Percentiles rank a stretch among this genome's conserved stretches.
phyloP scores from a whole-genome alignment of 2,329 filamentous ascomycete species.

The Hypoxylon rubiginosum region DNA sequence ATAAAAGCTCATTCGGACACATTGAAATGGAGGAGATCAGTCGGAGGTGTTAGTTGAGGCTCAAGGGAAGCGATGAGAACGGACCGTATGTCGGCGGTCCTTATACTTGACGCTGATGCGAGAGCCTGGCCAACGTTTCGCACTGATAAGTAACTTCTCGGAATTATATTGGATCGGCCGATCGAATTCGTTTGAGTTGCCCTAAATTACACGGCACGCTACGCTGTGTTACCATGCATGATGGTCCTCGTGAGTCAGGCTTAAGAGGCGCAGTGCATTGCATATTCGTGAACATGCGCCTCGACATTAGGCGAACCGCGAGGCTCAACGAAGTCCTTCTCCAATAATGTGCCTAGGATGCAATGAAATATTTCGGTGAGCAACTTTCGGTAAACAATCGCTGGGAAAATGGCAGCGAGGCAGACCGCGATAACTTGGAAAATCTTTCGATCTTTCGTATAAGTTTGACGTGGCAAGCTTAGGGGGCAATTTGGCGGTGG shows the following conservation, averaged over 20 bases:
- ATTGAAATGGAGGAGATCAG: background rate
- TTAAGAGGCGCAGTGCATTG: constrained; percentile 36
- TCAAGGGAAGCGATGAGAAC: constrained; percentile 1
- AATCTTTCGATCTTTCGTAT: constrained; percentile 26
- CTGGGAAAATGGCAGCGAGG: constrained; percentile 24
- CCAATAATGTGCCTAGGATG: constrained; percentile 32
- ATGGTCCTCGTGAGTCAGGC: constrained; percentile 15
- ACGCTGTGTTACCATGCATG: constrained; percentile 21
- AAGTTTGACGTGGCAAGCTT: constrained; percentile 20
- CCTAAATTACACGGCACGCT: background rate
- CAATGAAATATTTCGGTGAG: constrained; percentile 38
- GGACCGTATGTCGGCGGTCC: constrained; percentile 1
- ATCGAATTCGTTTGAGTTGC: constrained; percentile 1
- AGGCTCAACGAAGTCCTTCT: constrained; percentile 20
- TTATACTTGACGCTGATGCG: constrained; percentile 12
- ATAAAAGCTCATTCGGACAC: constrained; percentile 17
- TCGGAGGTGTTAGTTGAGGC: background rate
- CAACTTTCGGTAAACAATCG: constrained; percentile 34
- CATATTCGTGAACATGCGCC: constrained; percentile 9
- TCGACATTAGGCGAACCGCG: constrained; percentile 29
- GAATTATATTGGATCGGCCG: constrained; percentile 7
- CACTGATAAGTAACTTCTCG: background rate
- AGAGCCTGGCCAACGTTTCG: background rate
- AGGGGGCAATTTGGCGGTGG: background rate
- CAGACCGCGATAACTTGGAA: constrained; percentile 18